Conservation (phyloP, 345 rosid species). For the Iberis pinnata region DNA sequence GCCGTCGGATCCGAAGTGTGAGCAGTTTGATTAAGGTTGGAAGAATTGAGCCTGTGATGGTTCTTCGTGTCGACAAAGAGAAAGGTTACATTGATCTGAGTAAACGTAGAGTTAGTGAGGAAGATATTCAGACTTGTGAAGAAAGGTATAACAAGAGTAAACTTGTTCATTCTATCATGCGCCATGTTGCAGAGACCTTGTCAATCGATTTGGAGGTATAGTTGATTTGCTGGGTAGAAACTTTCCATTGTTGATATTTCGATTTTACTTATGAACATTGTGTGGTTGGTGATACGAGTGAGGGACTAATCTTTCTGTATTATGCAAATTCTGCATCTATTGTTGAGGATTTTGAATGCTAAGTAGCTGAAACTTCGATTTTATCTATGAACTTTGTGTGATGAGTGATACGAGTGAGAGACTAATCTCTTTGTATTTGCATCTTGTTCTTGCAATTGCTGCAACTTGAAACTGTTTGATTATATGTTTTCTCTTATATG, state of each 20-base stretch:
- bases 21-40: constrained; percentile 93
- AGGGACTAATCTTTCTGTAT: too few species aligned
- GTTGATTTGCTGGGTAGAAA: too few species aligned
- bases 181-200: constrained; percentile 91
- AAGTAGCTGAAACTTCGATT: background rate
- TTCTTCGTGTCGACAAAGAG: constrained; percentile 91
- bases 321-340: background rate
- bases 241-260: background rate
- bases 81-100: constrained; percentile 96
- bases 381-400: background rate
- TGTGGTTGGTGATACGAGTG: too few species aligned
- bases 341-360: background rate
- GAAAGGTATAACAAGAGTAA: constrained; percentile 98
- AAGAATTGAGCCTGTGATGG: constrained; percentile 97
- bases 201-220: constrained; percentile 88
- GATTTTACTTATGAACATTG: background rate
- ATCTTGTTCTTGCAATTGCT: background rate
- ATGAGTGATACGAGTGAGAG: background rate
- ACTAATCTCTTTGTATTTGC: background rate
- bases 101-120: constrained; percentile 88
- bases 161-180: constrained; percentile 97
- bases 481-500: background rate
- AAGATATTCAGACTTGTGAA: constrained; percentile 88
- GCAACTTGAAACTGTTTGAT: background rate
- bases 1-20: constrained; percentile 95